Conservation (phyloP, 2,329 filamentous ascomycete species). For the Diaporthe capsici region DNA sequence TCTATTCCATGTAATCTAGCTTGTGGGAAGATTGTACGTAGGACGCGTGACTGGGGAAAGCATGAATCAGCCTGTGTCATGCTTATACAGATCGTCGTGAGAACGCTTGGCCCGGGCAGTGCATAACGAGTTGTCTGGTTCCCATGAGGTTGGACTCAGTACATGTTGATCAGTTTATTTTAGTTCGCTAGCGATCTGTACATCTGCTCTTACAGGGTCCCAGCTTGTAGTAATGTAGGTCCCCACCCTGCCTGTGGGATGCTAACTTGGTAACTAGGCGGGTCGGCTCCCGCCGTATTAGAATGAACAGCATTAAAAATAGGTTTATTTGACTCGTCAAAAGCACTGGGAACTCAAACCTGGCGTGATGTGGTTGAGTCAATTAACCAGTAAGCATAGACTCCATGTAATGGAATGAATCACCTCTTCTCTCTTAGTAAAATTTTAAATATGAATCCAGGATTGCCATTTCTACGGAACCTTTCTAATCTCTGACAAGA, state of each 20-base stretch:
- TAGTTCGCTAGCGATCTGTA: background rate
- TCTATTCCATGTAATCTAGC: background rate
- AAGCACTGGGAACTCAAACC: background rate
- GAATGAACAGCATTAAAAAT: background rate
- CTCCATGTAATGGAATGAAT: background rate
- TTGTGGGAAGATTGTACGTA: background rate
- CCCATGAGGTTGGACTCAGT: background rate
- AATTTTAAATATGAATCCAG: background rate
- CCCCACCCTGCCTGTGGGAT: background rate
- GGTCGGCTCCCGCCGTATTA: background rate
- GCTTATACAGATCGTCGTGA: background rate
- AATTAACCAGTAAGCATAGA: background rate
- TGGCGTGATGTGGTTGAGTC: background rate
- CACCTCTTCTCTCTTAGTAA: background rate
- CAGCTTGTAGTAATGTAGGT: background rate
- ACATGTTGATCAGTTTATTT: background rate
- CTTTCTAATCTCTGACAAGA: background rate
- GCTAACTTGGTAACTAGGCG: background rate
- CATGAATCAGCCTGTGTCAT: background rate
- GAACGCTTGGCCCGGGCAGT: background rate
- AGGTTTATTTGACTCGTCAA: background rate
- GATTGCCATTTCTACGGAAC: background rate
- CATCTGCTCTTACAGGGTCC: background rate
- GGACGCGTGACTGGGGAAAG: background rate
- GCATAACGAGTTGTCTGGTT: background rate